Evolutionary conservation across 106 monocot species (phyloP).

Genomic region (Xerophyta viscosa): DNA sequence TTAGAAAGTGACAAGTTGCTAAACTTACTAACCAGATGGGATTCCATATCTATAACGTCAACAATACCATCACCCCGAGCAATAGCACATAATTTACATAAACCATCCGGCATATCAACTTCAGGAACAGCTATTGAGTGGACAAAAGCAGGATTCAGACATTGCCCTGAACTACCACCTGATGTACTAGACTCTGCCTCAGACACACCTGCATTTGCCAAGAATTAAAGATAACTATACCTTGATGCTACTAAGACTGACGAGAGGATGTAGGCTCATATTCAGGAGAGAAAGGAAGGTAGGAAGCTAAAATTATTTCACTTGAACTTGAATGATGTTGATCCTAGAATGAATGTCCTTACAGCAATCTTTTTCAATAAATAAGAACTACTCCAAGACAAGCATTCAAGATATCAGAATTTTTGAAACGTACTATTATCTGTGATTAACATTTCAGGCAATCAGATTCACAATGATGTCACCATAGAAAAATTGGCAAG

Average conservation of each 20-base stretch:
- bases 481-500: too few relatives aligned
- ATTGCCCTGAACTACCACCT: conserved; percentile 31
- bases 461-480: too few relatives aligned
- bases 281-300: too few relatives aligned
- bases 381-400: too few relatives aligned
- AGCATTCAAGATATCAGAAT: too few relatives aligned
- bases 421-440: too few relatives aligned
- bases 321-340: too few relatives aligned
- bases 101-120: conserved; percentile 17
- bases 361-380: too few relatives aligned
- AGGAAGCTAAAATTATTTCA: too few relatives aligned
- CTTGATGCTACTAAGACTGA: neutral
- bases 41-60: conserved; percentile 67
- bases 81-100: conserved; percentile 58
- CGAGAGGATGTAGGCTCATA: conserved; percentile 24
- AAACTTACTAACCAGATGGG: conserved; percentile 18
- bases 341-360: too few relatives aligned
- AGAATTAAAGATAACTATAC: neutral
- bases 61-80: conserved; percentile 78
- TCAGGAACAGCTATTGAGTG: conserved; percentile 66
- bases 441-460: too few relatives aligned
- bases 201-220: conserved; percentile 31
- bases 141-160: conserved; percentile 73
- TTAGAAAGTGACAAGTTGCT: conserved; percentile 8
- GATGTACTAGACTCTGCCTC: conserved; percentile 11